phyloP scores from a whole-genome alignment of 202 grass and related monocot genomes.

The Dendrocalamus latiflorus region DNA sequence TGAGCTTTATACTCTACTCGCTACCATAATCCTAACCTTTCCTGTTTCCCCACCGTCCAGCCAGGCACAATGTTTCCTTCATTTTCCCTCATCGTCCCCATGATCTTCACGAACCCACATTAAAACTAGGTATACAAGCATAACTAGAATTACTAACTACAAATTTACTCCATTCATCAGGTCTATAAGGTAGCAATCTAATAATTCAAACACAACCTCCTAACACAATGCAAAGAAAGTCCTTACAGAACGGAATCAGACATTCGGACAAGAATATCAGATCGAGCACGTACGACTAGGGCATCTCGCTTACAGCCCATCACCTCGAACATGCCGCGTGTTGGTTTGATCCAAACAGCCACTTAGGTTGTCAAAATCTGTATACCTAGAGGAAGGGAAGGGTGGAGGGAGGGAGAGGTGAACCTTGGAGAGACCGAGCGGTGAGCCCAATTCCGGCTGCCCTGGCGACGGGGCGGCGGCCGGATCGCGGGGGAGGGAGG shows the following conservation, averaged over 20 bases:
- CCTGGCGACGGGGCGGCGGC: not conserved
- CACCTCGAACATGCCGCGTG: not conserved
- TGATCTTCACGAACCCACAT: not conserved
- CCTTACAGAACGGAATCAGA: not conserved
- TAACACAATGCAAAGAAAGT: not conserved
- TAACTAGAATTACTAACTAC: not conserved
- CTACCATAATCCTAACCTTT: not conserved
- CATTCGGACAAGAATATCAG: not conserved
- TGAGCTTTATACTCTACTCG: not conserved
- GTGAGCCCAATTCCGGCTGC: constrained; percentile 12
- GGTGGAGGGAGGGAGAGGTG: not conserved
- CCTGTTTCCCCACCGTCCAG: not conserved
- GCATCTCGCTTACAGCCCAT: not conserved
- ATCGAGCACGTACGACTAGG: constrained; percentile 6
- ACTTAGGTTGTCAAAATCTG: not conserved
- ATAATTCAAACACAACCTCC: not conserved
- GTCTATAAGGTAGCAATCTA: not conserved
- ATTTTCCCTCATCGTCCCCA: not conserved
- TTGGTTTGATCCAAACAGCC: not conserved
- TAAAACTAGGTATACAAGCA: not conserved
- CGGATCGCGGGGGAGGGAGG: constrained; percentile 27
- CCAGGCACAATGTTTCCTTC: not conserved
- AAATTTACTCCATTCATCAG: not conserved
- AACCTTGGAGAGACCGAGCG: constrained; percentile 31
- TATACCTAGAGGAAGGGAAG: not conserved